Conservation (phyloP, 306 rosid genomes). For the Phaseolus lunatus region DNA sequence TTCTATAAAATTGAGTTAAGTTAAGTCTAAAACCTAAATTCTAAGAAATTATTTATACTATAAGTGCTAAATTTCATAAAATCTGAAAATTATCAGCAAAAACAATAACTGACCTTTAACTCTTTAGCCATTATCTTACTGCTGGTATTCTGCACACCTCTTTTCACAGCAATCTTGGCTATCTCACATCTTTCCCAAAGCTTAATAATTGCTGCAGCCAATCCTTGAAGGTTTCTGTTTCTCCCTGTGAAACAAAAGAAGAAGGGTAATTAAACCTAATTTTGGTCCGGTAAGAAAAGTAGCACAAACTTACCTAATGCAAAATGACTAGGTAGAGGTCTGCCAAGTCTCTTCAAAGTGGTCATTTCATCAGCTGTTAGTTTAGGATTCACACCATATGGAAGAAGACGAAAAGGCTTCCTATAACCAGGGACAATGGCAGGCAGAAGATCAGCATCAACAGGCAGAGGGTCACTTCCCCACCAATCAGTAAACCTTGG, state of each 20-base stretch:
- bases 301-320: slow-evolving; percentile 78
- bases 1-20: no score
- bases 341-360: slow-evolving; percentile 80
- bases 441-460: slow-evolving; percentile 92
- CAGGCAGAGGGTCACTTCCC: slow-evolving; percentile 88
- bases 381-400: slow-evolving; percentile 84
- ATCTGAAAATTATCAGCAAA: slow-evolving; percentile 28
- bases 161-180: slow-evolving; percentile 87
- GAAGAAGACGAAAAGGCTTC: slow-evolving; percentile 94
- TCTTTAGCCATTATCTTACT: slow-evolving; percentile 87
- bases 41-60: not conserved
- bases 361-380: slow-evolving; percentile 93
- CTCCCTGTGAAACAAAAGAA: slow-evolving; percentile 64
- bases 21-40: no score
- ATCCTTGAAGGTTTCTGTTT: slow-evolving; percentile 88
- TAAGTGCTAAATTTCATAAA: slow-evolving; percentile 32
- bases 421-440: slow-evolving; percentile 72
- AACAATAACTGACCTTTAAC: slow-evolving; percentile 65
- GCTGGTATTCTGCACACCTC: slow-evolving; percentile 95
- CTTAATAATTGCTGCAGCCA: slow-evolving; percentile 80
- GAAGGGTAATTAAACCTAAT: slow-evolving; percentile 26
- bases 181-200: slow-evolving; percentile 97
- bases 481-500: slow-evolving; percentile 97
- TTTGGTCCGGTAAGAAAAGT: slow-evolving; percentile 33
- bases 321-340: slow-evolving; percentile 85